phyloP scores from a whole-genome alignment of 352 stramenopile species.

The Phytophthora hybrid region DNA sequence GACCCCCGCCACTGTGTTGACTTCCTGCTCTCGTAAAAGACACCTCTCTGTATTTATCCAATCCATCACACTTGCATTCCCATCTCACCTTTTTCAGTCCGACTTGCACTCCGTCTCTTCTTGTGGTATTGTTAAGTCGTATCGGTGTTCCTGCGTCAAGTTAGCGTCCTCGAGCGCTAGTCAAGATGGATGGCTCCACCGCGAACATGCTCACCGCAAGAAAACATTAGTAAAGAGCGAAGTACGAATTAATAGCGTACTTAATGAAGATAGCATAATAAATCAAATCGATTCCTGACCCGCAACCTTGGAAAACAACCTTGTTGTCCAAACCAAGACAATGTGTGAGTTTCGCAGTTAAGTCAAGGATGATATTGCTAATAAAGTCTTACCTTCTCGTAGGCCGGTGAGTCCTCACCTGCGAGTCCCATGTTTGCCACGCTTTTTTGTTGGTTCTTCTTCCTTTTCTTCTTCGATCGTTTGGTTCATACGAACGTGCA shows the following conservation, averaged over 20 bases:
- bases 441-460: slow-evolving; percentile 28
- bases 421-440: slow-evolving; percentile 7
- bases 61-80: slow-evolving; percentile 2
- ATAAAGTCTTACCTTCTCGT: slow-evolving; percentile 28
- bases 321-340: slow-evolving; percentile 1
- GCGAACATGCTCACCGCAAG: slow-evolving; percentile 8
- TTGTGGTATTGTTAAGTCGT: slow-evolving; percentile 20
- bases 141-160: slow-evolving; percentile 2
- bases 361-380: neutral
- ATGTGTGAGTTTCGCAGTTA: neutral
- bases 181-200: slow-evolving; percentile 29
- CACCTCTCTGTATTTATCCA: slow-evolving; percentile 36
- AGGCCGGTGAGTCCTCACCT: neutral
- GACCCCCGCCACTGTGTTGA: slow-evolving; percentile 48
- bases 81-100: slow-evolving; percentile 28
- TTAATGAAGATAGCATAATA: slow-evolving; percentile 5
- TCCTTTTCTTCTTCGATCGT: slow-evolving; percentile 14
- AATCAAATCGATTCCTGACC: slow-evolving; percentile 11
- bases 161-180: slow-evolving; percentile 18
- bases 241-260: slow-evolving; percentile 1
- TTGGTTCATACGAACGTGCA: neutral
- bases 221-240: slow-evolving; percentile 1
- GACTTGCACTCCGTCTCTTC: slow-evolving; percentile 33
- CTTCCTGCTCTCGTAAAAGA: slow-evolving; percentile 54
- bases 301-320: neutral